These are phyloP conservation scores for Forsythia suspensa DNA, from an alignment of 257 asterid genomes.

Conservation along the genomic window DNA sequence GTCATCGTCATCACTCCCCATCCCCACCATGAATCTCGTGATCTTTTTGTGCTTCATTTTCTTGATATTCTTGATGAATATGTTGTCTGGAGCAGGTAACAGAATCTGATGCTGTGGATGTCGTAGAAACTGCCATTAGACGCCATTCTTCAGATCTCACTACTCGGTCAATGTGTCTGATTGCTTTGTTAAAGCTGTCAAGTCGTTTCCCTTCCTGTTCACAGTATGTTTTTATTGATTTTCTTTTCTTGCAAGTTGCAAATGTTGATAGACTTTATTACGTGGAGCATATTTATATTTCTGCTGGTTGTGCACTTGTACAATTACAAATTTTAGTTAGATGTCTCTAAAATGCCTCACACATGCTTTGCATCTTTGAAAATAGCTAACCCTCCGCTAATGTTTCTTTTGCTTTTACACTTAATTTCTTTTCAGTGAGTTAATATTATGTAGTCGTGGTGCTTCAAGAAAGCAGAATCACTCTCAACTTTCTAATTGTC, in stretches of 20 bases:
- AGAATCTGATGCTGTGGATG: conserved; percentile 89
- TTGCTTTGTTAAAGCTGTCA: conserved; percentile 89
- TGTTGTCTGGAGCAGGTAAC: conserved; percentile 68
- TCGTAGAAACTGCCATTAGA: conserved; percentile 66
- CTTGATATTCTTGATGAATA: conserved; percentile 15
- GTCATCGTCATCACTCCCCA: not conserved
- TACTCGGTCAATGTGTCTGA: conserved; percentile 87
- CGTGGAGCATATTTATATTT: not conserved
- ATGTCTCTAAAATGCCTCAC: not conserved
- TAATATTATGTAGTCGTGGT: not conserved
- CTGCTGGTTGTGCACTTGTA: not conserved
- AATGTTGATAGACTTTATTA: not conserved
- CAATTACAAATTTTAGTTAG: not conserved
- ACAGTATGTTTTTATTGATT: conserved; percentile 52
- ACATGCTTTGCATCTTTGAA: not conserved
- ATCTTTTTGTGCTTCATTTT: conserved; percentile 11
- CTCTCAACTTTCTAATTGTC: not conserved
- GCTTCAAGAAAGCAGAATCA: not conserved
- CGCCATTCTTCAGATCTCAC: conserved; percentile 65
- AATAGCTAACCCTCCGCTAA: not conserved
- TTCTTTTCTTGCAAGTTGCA: conserved; percentile 1
- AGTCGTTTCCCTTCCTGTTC: conserved; percentile 87
- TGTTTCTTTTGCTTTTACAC: not conserved
- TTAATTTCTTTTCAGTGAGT: not conserved
- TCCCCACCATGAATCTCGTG: conserved; percentile 9